phyloP scores from a whole-genome alignment of 805 yeast genomes.

The Naumovozyma dairenensis region DNA sequence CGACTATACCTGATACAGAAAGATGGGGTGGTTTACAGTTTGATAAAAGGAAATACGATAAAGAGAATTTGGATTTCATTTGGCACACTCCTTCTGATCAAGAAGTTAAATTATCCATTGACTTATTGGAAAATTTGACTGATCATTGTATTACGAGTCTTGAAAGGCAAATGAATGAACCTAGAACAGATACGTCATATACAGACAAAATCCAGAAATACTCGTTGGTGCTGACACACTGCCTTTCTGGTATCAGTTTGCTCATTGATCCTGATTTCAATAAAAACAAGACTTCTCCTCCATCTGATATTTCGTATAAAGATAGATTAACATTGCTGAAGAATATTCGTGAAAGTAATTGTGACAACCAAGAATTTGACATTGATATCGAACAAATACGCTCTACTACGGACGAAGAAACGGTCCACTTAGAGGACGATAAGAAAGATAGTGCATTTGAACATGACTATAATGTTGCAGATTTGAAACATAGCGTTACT shows the following conservation, averaged over 20 bases:
- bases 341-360: constrained; percentile 28
- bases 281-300: constrained; percentile 17
- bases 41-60: constrained; percentile 38
- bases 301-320: constrained; percentile 7
- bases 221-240: constrained; percentile 47
- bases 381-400: constrained; percentile 31
- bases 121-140: constrained; percentile 43
- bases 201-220: constrained; percentile 47
- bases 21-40: constrained; percentile 75
- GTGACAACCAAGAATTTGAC: constrained; percentile 30
- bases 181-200: constrained; percentile 11
- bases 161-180: constrained; percentile 22
- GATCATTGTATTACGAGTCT: constrained; percentile 37
- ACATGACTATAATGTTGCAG: constrained; percentile 21
- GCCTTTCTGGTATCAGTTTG: constrained; percentile 59
- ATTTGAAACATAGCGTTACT: constrained; percentile 11
- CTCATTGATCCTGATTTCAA: constrained; percentile 65
- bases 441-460: constrained; percentile 9
- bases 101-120: constrained; percentile 53
- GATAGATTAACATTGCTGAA: constrained; percentile 17
- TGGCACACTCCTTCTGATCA: constrained; percentile 66
- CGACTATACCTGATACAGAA: constrained; percentile 30
- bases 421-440: background rate
- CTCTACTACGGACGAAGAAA: constrained; percentile 23
- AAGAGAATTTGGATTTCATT: constrained; percentile 42